Base-by-base conservation (phyloP, 148 eudicot genomes). In the Dysphania ambrosioides region DNA sequence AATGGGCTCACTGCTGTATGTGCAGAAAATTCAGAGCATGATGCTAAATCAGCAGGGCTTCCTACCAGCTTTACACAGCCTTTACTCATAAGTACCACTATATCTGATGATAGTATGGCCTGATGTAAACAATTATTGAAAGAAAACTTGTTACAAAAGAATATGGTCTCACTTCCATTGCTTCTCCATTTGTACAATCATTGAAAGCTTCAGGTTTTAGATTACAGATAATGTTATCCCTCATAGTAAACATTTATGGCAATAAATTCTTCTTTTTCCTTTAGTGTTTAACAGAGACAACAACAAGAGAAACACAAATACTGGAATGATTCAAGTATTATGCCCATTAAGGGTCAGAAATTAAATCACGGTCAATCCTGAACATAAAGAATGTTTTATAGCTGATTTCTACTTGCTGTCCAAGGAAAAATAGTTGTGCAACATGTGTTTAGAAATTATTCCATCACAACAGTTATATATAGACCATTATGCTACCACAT, bases 51-150 rank as follows among this genome's bases (percentile, higher is more conserved):
- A 35, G 85, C 36, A 65, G 97, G 92, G 75, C 85, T 82, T 74
- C 98, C 98, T 36, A 88, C 82, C 87, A 91, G 85, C 79, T 84
- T 86, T 44, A 89, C 84, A 67, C 70, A 81, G 49, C 98, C 98
- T 81, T 87, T 91, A 74, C 85, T 92, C 89, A 94, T 88, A 76
- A 90, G 78, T 68, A 94, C 86, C 71, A 94, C 83, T 57, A 87
- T 68, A 85, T 94, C 96, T 73, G 98, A 92, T 58, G 88, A 79
- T 70, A 82, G 78, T 82, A 94, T 87, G 80, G 98, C 98, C 98
- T 94, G 86, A 63, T 41, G 68, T 30, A 70, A 35, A 58, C 70
- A 81, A 29, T 9, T 47, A 47, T 34, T 15, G 42, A 53, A 71
- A 74, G 51, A 74, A 64, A 56, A 26, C 6, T 36, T 66, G 60